phyloP scores from a whole-genome alignment of 306 rosid species.

The Acacia confusa region DNA sequence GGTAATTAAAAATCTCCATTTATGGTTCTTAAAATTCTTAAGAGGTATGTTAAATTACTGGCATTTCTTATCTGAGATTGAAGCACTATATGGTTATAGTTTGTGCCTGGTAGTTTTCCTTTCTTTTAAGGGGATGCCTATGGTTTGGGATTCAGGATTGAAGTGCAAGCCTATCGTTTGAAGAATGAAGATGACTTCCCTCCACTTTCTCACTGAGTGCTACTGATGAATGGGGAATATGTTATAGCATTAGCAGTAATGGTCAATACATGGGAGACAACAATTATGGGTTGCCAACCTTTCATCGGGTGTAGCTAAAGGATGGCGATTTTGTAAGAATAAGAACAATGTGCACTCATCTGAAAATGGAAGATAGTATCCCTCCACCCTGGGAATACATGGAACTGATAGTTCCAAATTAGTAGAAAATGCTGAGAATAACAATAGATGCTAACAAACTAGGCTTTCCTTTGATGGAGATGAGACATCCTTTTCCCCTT shows the following conservation, averaged over 20 bases:
- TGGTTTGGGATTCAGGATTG: slow-evolving; percentile 64
- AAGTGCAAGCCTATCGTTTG: slow-evolving; percentile 48
- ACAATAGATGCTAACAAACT: slow-evolving; percentile 47
- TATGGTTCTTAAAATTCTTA: slow-evolving; percentile 20
- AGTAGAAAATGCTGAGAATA: slow-evolving; percentile 43
- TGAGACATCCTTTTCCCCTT: slow-evolving; percentile 27
- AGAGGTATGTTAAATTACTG: slow-evolving; percentile 30
- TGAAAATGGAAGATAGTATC: slow-evolving; percentile 41
- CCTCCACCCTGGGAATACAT: slow-evolving; percentile 40
- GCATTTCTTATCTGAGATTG: slow-evolving; percentile 32
- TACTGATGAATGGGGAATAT: slow-evolving; percentile 45
- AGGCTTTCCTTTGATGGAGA: slow-evolving; percentile 39
- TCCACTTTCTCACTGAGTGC: slow-evolving; percentile 54
- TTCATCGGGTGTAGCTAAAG: slow-evolving; percentile 45
- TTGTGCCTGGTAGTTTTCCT: slow-evolving; percentile 38
- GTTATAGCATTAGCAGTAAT: slow-evolving; percentile 45
- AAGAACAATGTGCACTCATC: slow-evolving; percentile 44
- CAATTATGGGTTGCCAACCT: slow-evolving; percentile 44
- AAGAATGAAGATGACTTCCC: slow-evolving; percentile 62
- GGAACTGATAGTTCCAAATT: slow-evolving; percentile 40
- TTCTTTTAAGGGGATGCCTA: slow-evolving; percentile 42
- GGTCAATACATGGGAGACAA: slow-evolving; percentile 48
- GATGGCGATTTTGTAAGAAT: slow-evolving; percentile 49
- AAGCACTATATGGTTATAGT: slow-evolving; percentile 39
- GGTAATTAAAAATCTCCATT: slow-evolving; percentile 44